Percentiles rank a stretch among this genome's conserved stretches.
Evolutionary conservation across 768 basidiomycete genomes (phyloP).

Genomic region (Podaxis carcinomalis): DNA sequence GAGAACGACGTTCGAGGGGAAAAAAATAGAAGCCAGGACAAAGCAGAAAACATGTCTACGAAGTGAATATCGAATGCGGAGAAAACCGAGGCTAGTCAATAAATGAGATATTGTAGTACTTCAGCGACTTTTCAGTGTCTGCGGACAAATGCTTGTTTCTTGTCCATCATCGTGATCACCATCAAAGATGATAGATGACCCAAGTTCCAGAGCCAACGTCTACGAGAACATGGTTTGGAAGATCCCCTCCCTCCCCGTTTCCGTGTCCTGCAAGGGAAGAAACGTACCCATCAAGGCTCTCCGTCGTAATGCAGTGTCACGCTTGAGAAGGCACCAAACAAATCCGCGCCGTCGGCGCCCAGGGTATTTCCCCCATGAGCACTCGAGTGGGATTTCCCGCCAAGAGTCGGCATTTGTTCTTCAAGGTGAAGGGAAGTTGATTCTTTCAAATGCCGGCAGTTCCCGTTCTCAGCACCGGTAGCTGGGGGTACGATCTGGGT

Average conservation of each 20-base stretch:
- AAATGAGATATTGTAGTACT: conserved; percentile 7
- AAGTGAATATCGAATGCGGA: conserved; percentile 10
- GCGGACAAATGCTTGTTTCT: conserved; percentile 1
- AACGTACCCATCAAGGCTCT: conserved; percentile 32
- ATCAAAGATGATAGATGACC: conserved; percentile 11
- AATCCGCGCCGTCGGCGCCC: conserved; percentile 40
- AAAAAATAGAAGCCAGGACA: background rate
- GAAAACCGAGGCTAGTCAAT: conserved; percentile 8
- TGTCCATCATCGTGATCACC: conserved; percentile 7
- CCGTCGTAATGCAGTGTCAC: conserved; percentile 87
- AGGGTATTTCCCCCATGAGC: conserved; percentile 5
- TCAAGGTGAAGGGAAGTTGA: conserved; percentile 90
- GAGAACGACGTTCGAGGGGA: background rate
- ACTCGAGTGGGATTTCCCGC: conserved; percentile 11
- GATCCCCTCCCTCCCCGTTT: conserved; percentile 7
- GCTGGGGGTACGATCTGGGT: conserved; percentile 36
- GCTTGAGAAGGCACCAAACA: conserved; percentile 86
- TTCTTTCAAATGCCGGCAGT: conserved; percentile 89
- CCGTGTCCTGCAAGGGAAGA: background rate
- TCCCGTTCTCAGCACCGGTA: conserved; percentile 75
- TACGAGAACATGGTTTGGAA: conserved; percentile 9
- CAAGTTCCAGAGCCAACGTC: conserved; percentile 6
- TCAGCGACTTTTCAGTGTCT: background rate
- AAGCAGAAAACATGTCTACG: conserved; percentile 11
- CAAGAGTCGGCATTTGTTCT: conserved; percentile 37